A percentile compares a stretch with the other conserved stretches of the same genome.
phyloP scores from a whole-genome alignment of 73 alveolate species.

The Paramecium tetraurelia region DNA sequence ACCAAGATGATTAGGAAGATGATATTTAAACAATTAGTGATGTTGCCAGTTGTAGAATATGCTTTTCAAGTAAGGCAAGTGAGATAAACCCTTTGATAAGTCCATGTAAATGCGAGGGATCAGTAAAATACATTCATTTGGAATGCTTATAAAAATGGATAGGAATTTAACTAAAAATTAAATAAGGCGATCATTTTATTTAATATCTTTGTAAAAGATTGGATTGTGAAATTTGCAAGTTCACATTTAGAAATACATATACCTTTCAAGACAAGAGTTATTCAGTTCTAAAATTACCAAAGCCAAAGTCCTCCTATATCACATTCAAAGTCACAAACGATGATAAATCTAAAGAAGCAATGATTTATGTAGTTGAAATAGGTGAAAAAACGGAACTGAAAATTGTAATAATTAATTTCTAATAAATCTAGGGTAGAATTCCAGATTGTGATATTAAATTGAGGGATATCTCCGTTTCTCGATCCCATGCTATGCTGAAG shows the following conservation, averaged over 20 bases:
- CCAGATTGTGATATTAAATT: slow-evolving; percentile 83
- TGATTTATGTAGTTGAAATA: slow-evolving; percentile 32
- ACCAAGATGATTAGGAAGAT: background rate
- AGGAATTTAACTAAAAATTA: slow-evolving; percentile 40
- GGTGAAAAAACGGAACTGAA: slow-evolving; percentile 35
- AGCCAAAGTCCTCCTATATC: slow-evolving; percentile 11
- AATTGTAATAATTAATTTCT: background rate
- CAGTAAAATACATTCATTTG: slow-evolving; percentile 53
- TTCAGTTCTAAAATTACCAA: slow-evolving; percentile 1
- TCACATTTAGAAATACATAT: background rate
- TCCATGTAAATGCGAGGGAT: slow-evolving; percentile 56
- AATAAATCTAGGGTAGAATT: slow-evolving; percentile 74
- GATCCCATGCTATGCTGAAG: slow-evolving; percentile 78
- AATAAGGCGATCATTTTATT: slow-evolving; percentile 47
- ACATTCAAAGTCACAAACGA: slow-evolving; percentile 37
- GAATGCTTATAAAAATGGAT: slow-evolving; percentile 54
- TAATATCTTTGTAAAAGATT: slow-evolving; percentile 51
- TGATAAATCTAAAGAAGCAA: slow-evolving; percentile 39
- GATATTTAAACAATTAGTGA: background rate
- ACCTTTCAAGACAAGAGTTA: background rate
- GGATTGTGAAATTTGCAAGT: slow-evolving; percentile 60
- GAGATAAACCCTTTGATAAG: slow-evolving; percentile 54
- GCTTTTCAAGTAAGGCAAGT: slow-evolving; percentile 34
- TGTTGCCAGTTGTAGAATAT: slow-evolving; percentile 57
- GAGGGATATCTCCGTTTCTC: slow-evolving; percentile 82